Evolutionary conservation across 768 basidiomycete species (phyloP).

Genomic region (Hericium alpestre): DNA sequence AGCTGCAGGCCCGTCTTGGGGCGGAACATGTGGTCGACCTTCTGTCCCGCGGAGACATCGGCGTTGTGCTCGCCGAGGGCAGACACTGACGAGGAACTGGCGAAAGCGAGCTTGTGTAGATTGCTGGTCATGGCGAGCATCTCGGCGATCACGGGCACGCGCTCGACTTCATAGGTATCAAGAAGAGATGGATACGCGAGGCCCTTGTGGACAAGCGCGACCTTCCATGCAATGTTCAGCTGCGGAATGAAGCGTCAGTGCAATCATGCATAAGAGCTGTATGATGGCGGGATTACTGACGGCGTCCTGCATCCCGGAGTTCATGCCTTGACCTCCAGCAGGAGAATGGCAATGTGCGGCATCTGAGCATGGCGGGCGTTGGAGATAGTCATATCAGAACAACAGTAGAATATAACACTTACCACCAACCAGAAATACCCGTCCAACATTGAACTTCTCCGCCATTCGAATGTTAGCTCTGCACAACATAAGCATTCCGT

Average conservation of each 20-base stretch:
- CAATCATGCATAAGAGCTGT: not conserved
- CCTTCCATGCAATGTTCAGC: conserved; percentile 23
- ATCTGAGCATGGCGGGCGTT: conserved; percentile 21
- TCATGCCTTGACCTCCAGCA: conserved; percentile 27
- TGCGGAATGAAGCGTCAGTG: not conserved
- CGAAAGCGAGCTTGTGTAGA: conserved; percentile 20
- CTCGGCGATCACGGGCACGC: conserved; percentile 19
- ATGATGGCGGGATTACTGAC: conserved; percentile 3
- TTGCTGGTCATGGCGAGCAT: conserved; percentile 25
- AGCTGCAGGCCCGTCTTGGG: conserved; percentile 27
- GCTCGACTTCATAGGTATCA: conserved; percentile 19
- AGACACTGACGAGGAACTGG: not conserved
- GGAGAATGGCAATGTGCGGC: conserved; percentile 40
- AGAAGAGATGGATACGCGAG: conserved; percentile 17
- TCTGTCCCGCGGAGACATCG: not conserved
- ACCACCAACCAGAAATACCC: conserved; percentile 41
- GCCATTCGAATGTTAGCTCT: conserved; percentile 42
- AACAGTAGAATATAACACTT: not conserved
- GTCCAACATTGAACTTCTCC: conserved; percentile 28
- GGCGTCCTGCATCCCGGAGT: conserved; percentile 20
- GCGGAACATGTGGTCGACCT: not conserved
- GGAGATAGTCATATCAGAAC: not conserved
- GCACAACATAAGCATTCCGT: not conserved
- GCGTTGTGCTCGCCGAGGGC: not conserved
- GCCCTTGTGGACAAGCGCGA: conserved; percentile 20